A percentile compares a stretch with the other conserved stretches of the same genome.
phyloP scores from a whole-genome alignment of 257 asterid genomes.

The Paulownia fortunei region DNA sequence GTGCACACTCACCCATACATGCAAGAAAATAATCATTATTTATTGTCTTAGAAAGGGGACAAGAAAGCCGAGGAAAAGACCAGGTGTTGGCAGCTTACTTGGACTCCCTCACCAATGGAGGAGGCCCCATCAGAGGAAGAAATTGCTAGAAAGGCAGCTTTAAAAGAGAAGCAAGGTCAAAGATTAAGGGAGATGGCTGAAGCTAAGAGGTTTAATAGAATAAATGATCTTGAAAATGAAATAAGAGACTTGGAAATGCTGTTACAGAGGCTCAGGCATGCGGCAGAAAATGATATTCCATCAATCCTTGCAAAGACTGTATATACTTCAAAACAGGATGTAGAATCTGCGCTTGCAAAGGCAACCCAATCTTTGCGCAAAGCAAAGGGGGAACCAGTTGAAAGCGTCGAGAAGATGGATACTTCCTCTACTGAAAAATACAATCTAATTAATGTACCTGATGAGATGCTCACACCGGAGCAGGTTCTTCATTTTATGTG shows the following conservation, averaged over 20 bases:
- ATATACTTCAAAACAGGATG: conserved; percentile 68
- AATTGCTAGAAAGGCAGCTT: conserved; percentile 96
- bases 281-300: conserved; percentile 58
- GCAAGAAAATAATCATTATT: conserved; percentile 20
- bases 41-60: conserved; percentile 68
- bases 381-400: conserved; percentile 91
- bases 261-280: conserved; percentile 64
- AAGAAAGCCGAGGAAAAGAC: conserved; percentile 86
- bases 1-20: conserved; percentile 15
- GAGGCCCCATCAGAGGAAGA: conserved; percentile 98
- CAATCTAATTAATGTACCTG: conserved; percentile 79
- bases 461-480: conserved; percentile 77
- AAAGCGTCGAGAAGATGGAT: conserved; percentile 73
- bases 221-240: conserved; percentile 94
- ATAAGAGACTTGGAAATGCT: conserved; percentile 79
- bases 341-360: conserved; percentile 76
- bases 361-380: conserved; percentile 82
- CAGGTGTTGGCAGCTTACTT: conserved; percentile 94
- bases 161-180: conserved; percentile 97
- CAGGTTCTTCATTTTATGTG: conserved; percentile 59
- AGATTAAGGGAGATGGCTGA: conserved; percentile 98
- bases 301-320: conserved; percentile 67
- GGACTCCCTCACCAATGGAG: conserved; percentile 89
- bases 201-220: conserved; percentile 84
- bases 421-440: conserved; percentile 66